A percentile compares a stretch with the other conserved stretches of the same genome.
These are phyloP conservation scores for Monosporascus sp. DNA, from an alignment of 2,329 filamentous ascomycete species.

Conservation along the genomic window DNA sequence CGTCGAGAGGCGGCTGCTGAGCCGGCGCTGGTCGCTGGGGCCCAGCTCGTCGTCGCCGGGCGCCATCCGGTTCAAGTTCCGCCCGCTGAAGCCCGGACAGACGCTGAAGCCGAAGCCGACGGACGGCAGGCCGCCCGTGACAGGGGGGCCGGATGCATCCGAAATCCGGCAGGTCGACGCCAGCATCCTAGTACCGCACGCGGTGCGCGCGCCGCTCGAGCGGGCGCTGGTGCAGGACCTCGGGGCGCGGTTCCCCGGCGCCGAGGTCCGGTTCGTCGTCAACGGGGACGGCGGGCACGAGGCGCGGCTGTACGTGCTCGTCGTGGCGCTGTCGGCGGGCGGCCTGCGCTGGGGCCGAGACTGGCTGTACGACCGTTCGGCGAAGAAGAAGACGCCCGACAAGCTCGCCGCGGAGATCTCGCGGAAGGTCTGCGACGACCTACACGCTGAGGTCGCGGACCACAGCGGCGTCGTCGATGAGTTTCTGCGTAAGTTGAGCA, in stretches of 20 bases:
- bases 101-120: slow-evolving; percentile 30
- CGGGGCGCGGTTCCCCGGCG: slow-evolving; percentile 35
- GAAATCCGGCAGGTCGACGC: slow-evolving; percentile 42
- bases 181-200: slow-evolving; percentile 43
- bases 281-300: slow-evolving; percentile 47
- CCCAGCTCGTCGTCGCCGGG: slow-evolving; percentile 32
- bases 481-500: slow-evolving; percentile 33
- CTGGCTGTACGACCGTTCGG: slow-evolving; percentile 31
- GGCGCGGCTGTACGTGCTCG: slow-evolving; percentile 49
- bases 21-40: slow-evolving; percentile 48
- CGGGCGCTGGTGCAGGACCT: slow-evolving; percentile 36
- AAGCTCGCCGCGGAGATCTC: slow-evolving; percentile 37
- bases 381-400: slow-evolving; percentile 34
- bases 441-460: slow-evolving; percentile 39
- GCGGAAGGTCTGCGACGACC: slow-evolving; percentile 37
- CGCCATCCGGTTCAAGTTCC: slow-evolving; percentile 39
- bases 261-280: slow-evolving; percentile 39
- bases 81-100: slow-evolving; percentile 31
- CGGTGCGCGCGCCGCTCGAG: slow-evolving; percentile 38
- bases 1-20: slow-evolving; percentile 39
- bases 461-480: slow-evolving; percentile 46
- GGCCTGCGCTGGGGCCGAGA: slow-evolving; percentile 47
- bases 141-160: too few species aligned
- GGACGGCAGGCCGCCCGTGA: background rate
- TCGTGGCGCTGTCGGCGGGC: slow-evolving; percentile 47